Evolutionary conservation across 2,329 filamentous ascomycete species (phyloP), one percentile per base, ranked within the genome.

Genomic region (Fusarium hainanense): DNA sequence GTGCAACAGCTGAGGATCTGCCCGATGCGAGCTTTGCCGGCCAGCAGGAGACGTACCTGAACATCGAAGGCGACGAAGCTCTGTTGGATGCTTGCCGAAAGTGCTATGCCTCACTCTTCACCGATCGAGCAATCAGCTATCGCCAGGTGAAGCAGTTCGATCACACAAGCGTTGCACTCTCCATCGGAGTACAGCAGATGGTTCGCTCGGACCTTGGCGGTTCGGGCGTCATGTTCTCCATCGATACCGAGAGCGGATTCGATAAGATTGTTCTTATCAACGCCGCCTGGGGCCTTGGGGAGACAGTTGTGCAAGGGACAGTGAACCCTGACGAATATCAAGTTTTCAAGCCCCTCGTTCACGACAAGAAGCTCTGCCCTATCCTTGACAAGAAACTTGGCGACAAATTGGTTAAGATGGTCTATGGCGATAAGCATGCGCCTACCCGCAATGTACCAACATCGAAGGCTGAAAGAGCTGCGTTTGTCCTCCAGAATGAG

Each of bases 151-250:
- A 72, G 20, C 70, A 74, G 2, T 78, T 77, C 52, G 68, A 75
- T 20, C 75, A 78, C 51, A 70, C 60, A 34, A 71, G 59, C 16
- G 63, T 77, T 14, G 76, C 76, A 1, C 69, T 78, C 3, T 77
- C 75, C 3, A 69, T 77, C 25, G 76, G 76, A 2, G 58, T 78
- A 16, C 76, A 78, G 56, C 66, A 58, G 16, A 77, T 78, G 76
- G 74, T 75, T 60, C 77, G 77, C 28, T 80, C 80, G 12, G 78
- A 80, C 57, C 25, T 63, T 14, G 64, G 76, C 7, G 78, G 77
- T 12, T 77, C 79, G 10, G 80, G 80, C 20, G 79, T 80, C 47
- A 81, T 82, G 78, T 81, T 81, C 68, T 78, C 79, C 34, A 78
- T 81, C 25, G 79, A 82, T 59, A 80, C 79, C 4, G 79, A 81